Evolutionary conservation across 169 alveolate genomes (phyloP).

Genomic region (Cryptosporidium xiaoi): DNA sequence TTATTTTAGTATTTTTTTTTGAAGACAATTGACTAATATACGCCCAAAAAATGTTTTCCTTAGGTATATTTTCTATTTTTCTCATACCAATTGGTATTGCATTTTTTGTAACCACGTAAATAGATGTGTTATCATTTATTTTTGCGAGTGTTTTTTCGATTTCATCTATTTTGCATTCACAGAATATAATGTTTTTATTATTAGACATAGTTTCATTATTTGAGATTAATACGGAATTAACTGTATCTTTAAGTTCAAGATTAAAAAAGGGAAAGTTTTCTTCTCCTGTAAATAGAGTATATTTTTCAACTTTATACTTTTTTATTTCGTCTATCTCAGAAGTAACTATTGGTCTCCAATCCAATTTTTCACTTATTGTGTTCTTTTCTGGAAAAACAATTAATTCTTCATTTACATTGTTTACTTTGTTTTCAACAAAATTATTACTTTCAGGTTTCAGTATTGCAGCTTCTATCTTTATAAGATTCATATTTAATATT

Average conservation of each 20-base stretch:
- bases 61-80: neutral
- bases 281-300: slow-evolving; percentile 18
- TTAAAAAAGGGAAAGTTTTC: neutral
- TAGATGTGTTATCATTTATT: neutral
- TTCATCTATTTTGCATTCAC: slow-evolving; percentile 34
- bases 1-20: neutral
- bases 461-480: slow-evolving; percentile 4
- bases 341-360: slow-evolving; percentile 62
- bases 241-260: slow-evolving; percentile 14
- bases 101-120: slow-evolving; percentile 28
- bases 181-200: slow-evolving; percentile 5
- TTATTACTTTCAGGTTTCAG: neutral
- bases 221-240: neutral
- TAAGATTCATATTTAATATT: slow-evolving; percentile 9
- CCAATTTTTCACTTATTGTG: slow-evolving; percentile 4
- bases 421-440: no score
- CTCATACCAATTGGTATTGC: slow-evolving; percentile 17
- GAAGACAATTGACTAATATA: neutral
- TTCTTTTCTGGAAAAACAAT: neutral
- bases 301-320: neutral
- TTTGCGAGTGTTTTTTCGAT: neutral
- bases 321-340: neutral
- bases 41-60: slow-evolving; percentile 27
- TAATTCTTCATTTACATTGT: no score
- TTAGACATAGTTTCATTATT: neutral